Percentiles rank a stretch among this genome's conserved stretches.
phyloP scores from a whole-genome alignment of 2,329 filamentous ascomycete genomes.

The Neofusicoccum sp. region DNA sequence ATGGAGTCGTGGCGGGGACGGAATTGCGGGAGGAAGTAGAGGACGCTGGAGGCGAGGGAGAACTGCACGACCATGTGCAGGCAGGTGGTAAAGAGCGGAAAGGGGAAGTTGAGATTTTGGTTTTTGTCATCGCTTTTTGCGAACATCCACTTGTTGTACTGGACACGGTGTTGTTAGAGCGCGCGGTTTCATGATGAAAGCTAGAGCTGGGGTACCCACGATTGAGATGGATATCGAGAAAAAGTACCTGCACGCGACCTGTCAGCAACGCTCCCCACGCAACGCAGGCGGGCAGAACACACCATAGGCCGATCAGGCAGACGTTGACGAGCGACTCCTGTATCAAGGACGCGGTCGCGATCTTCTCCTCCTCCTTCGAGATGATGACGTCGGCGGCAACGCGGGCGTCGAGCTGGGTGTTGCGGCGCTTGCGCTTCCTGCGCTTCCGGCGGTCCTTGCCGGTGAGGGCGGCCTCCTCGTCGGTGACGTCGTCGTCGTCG shows the following conservation, averaged over 20 bases:
- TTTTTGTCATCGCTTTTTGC: slow-evolving; percentile 50
- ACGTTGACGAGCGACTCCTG: slow-evolving; percentile 70
- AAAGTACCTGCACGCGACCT: slow-evolving; percentile 51
- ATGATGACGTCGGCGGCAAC: slow-evolving; percentile 45
- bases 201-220: slow-evolving; percentile 54
- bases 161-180: slow-evolving; percentile 11
- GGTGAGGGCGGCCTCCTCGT: slow-evolving; percentile 87
- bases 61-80: slow-evolving; percentile 97
- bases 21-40: slow-evolving; percentile 79
- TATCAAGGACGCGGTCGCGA: slow-evolving; percentile 72
- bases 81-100: slow-evolving; percentile 91
- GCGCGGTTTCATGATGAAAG: slow-evolving; percentile 19
- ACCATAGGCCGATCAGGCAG: slow-evolving; percentile 85
- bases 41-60: slow-evolving; percentile 68
- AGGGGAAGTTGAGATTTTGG: slow-evolving; percentile 78
- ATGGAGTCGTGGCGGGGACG: slow-evolving; percentile 61
- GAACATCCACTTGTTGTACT: slow-evolving; percentile 99
- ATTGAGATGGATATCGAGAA: slow-evolving; percentile 93
- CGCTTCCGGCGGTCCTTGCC: slow-evolving; percentile 68
- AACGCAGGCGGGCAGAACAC: neutral
- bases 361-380: slow-evolving; percentile 69
- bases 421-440: slow-evolving; percentile 64
- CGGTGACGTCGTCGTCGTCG: slow-evolving; percentile 72
- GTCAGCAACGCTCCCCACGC: slow-evolving; percentile 17
- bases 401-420: slow-evolving; percentile 71